Conservation (phyloP, 768 basidiomycete species). For the Suillus brevipes region DNA sequence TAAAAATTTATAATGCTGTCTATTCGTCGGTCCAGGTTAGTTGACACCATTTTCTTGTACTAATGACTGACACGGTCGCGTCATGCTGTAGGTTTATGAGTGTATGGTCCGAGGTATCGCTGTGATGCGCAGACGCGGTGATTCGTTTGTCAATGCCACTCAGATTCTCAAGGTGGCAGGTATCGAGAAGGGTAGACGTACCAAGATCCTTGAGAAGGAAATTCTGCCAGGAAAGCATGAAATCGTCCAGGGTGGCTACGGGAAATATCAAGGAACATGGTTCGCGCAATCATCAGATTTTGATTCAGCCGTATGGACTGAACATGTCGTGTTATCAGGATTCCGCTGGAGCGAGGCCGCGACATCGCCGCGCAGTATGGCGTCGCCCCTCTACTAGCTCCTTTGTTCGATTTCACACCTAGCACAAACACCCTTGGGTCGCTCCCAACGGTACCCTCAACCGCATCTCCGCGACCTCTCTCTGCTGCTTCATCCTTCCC, state of each 20-base stretch:
- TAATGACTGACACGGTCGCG: conserved; percentile 18
- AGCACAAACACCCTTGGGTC: conserved; percentile 68
- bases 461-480: conserved; percentile 59
- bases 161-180: conserved; percentile 99
- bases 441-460: conserved; percentile 53
- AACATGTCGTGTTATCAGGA: conserved; percentile 53
- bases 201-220: conserved; percentile 97
- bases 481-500: conserved; percentile 72
- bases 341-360: conserved; percentile 91
- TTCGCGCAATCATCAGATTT: conserved; percentile 38
- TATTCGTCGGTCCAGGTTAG: conserved; percentile 85
- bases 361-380: conserved; percentile 93
- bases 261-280: conserved; percentile 99
- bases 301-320: conserved; percentile 1
- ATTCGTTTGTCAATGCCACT: conserved; percentile 97
- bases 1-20: conserved; percentile 92
- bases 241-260: conserved; percentile 98
- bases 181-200: conserved; percentile 93
- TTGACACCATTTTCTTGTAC: background rate
- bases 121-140: conserved; percentile 93
- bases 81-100: conserved; percentile 76
- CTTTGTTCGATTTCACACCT: conserved; percentile 92
- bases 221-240: conserved; percentile 94
- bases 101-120: conserved; percentile 98
- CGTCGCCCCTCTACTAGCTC: conserved; percentile 82